phyloP scores from a whole-genome alignment of 495 filamentous ascomycete species.

The Penicillium manginii region DNA sequence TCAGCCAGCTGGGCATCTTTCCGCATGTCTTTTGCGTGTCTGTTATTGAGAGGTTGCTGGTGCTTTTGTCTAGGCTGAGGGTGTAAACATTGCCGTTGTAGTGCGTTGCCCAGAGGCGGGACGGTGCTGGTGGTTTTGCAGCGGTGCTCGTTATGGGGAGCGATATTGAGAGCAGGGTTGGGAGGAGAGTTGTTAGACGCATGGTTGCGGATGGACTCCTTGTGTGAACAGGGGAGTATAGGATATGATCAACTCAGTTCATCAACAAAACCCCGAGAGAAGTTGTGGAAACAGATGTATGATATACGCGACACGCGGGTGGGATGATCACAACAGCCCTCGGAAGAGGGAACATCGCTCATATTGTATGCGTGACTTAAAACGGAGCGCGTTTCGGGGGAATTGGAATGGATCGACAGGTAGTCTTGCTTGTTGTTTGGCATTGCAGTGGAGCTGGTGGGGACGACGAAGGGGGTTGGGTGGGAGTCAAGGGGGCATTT shows the following conservation, averaged over 20 bases:
- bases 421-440: background rate
- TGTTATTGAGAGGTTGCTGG: slow-evolving; percentile 39
- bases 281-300: background rate
- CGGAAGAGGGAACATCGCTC: background rate
- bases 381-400: slow-evolving; percentile 8
- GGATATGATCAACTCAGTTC: background rate
- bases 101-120: slow-evolving; percentile 59
- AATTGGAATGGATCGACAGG: slow-evolving; percentile 25
- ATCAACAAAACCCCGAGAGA: too few species aligned
- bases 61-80: slow-evolving; percentile 44
- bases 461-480: slow-evolving; percentile 1
- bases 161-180: slow-evolving; percentile 1
- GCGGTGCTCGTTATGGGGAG: background rate
- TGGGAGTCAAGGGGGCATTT: slow-evolving; percentile 8
- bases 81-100: slow-evolving; percentile 63
- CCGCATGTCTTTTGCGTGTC: slow-evolving; percentile 49
- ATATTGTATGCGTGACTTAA: too few species aligned
- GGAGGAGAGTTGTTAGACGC: slow-evolving; percentile 4
- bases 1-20: slow-evolving; percentile 62
- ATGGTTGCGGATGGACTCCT: background rate
- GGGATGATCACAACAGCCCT: slow-evolving; percentile 7
- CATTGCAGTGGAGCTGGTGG: slow-evolving; percentile 12
- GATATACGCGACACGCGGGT: background rate
- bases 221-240: background rate
- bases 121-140: slow-evolving; percentile 1